A percentile compares a stretch with the other conserved stretches of the same genome.
Evolutionary conservation across 2,329 filamentous ascomycete species (phyloP).

Genomic region (Coniochaeta sp.): DNA sequence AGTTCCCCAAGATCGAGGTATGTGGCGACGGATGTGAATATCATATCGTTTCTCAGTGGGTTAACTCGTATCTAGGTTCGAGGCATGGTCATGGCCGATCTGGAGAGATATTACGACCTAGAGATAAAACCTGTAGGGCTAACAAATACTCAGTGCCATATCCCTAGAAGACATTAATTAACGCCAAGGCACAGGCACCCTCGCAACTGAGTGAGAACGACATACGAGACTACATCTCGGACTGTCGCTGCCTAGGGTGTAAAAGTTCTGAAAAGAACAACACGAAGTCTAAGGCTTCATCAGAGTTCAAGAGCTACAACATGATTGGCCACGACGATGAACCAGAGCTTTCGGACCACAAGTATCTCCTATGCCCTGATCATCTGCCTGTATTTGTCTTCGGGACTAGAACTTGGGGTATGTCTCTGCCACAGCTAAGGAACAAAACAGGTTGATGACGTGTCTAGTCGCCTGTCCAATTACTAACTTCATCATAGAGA

Average conservation of each 20-base stretch:
- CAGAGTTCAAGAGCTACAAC: neutral
- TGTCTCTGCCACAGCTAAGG: neutral
- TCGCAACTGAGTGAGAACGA: neutral
- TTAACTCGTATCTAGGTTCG: neutral
- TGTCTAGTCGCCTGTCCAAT: neutral
- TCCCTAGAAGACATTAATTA: neutral
- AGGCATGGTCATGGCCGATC: conserved; percentile 10
- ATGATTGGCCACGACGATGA: neutral
- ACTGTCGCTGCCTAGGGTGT: neutral
- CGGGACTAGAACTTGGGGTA: conserved; percentile 12
- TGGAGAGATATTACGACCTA: neutral
- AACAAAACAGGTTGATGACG: neutral
- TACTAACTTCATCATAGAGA: conserved; percentile 7
- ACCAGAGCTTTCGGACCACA: neutral
- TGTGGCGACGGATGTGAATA: neutral
- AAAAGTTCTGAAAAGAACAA: neutral
- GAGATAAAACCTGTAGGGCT: no score
- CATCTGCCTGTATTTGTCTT: conserved; percentile 10
- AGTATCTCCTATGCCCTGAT: conserved; percentile 10
- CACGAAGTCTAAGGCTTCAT: neutral
- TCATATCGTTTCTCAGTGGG: neutral
- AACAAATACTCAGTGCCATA: neutral
- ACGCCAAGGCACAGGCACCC: neutral
- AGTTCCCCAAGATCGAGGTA: neutral
- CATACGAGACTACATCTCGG: neutral